These are phyloP conservation scores for Cyberlindnera petersonii DNA, from an alignment of 805 yeast species.

Conservation along the genomic window DNA sequence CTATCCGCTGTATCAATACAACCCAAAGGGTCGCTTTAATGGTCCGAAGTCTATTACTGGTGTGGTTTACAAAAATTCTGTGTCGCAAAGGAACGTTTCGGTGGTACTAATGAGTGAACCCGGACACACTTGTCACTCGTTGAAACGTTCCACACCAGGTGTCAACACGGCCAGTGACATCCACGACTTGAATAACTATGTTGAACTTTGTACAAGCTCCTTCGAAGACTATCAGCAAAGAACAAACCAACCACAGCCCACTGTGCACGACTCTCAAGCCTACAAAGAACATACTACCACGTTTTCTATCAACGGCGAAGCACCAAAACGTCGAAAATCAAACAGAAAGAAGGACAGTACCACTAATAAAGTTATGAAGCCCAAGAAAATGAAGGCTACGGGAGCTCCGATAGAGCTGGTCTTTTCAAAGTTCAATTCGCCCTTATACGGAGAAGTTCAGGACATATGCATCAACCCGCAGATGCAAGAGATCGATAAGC, in stretches of 20 bases:
- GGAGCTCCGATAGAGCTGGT: constrained; percentile 1
- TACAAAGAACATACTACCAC: constrained; percentile 9
- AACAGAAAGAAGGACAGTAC: background rate
- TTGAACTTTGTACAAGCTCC: constrained; percentile 2
- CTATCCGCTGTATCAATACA: constrained; percentile 14
- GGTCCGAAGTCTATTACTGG: background rate
- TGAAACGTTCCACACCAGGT: background rate
- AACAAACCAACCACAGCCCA: background rate
- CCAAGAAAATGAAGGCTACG: too few relatives aligned
- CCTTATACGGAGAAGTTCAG: constrained; percentile 13
- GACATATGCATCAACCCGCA: constrained; percentile 10
- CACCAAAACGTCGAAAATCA: background rate
- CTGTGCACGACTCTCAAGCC: background rate
- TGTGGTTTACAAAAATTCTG: background rate
- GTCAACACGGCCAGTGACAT: background rate
- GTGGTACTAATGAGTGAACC: background rate
- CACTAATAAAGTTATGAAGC: background rate
- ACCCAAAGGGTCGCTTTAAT: constrained; percentile 8
- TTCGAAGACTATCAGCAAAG: background rate
- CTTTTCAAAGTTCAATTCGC: constrained; percentile 8
- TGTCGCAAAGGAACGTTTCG: background rate
- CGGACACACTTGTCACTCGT: background rate
- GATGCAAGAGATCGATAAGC: too few relatives aligned
- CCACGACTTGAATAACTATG: constrained; percentile 2
- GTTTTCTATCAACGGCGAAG: constrained; percentile 3